Evolutionary conservation across 345 rosid genomes (phyloP).

Genomic region (Dovyalis caffra): DNA sequence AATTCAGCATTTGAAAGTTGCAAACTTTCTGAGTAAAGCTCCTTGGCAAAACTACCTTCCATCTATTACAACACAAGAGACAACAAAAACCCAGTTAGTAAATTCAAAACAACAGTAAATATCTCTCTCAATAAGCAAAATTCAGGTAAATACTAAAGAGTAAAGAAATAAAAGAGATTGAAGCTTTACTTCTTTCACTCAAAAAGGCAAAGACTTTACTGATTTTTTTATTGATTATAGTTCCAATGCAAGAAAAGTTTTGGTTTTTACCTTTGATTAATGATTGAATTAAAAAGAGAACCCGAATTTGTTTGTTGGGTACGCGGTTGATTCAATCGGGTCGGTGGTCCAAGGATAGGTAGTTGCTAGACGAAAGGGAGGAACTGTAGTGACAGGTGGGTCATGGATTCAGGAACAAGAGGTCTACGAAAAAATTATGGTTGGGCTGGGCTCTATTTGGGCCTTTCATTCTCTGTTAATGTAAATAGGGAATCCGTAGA

Average conservation of each 20-base stretch:
- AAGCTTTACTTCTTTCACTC: background rate
- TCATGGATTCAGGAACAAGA: background rate
- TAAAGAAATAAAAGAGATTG: background rate
- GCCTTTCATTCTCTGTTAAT: background rate
- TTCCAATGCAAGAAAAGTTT: background rate
- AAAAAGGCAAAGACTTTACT: background rate
- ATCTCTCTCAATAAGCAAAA: background rate
- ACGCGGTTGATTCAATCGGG: background rate
- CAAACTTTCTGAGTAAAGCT: conserved; percentile 53
- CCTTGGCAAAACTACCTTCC: conserved; percentile 46
- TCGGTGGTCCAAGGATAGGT: background rate
- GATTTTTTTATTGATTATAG: background rate
- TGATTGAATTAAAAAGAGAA: background rate
- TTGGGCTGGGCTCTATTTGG: background rate
- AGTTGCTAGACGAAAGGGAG: background rate
- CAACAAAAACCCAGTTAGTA: background rate
- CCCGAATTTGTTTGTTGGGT: background rate
- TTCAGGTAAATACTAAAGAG: background rate
- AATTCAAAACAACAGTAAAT: background rate
- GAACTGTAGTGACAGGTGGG: background rate
- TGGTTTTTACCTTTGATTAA: background rate
- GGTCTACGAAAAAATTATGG: background rate
- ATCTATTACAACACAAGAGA: conserved; percentile 23
- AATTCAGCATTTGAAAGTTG: conserved; percentile 28
- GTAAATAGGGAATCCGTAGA: background rate